Evolutionary conservation across 768 basidiomycete genomes (phyloP).

Genomic region (Suillus cothurnatus): DNA sequence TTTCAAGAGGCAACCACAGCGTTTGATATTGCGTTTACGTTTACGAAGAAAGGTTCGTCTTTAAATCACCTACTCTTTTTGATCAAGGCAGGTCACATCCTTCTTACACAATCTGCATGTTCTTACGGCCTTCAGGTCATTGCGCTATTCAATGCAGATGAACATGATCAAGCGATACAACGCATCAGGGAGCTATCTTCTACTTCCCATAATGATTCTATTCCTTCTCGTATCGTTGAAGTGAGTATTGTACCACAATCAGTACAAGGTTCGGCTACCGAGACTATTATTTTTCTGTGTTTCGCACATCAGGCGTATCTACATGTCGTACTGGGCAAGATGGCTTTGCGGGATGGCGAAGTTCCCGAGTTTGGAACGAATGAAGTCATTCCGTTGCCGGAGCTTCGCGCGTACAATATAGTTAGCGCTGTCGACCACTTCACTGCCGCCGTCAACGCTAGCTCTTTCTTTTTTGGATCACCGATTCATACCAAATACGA

Average conservation of each 20-base stretch:
- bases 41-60: background rate
- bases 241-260: background rate
- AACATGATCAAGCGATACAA: background rate
- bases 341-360: background rate
- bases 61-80: background rate
- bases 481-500: background rate
- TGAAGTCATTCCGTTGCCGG: background rate
- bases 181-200: background rate
- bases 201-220: background rate
- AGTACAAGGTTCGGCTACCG: background rate
- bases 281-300: background rate
- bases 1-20: background rate
- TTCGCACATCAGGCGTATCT: background rate
- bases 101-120: background rate
- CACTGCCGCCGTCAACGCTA: background rate
- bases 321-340: background rate
- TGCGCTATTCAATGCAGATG: background rate
- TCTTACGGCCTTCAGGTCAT: background rate
- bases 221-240: background rate
- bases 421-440: background rate
- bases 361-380: background rate
- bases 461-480: background rate
- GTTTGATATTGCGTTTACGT: background rate
- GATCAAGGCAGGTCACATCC: background rate
- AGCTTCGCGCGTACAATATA: background rate